Base-by-base conservation (phyloP, 495 filamentous ascomycete genomes). In the Evernia prunastri region DNA sequence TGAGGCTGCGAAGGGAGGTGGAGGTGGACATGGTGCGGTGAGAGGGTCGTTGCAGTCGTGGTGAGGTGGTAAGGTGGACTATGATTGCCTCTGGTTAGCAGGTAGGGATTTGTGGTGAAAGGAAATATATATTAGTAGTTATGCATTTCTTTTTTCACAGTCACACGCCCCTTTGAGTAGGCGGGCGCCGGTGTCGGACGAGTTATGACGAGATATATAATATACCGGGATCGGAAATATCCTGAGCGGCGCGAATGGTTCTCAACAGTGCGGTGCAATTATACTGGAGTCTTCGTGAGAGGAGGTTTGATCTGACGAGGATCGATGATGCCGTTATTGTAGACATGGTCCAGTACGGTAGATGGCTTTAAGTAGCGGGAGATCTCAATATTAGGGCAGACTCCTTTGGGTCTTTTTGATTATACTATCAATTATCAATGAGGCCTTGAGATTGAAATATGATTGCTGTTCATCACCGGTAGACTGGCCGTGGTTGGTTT, bases 1-100 rank as follows among this genome's bases (percentile, higher is more conserved):
- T 89, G 64, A 98, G 81, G 51, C 88, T 84, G 64, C 80, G 80
- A 67, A 77, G 78, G 53, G 75, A 65, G 17, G 78, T 62, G 18
- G 82, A 79, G 63, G 79, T 73, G 59, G 87, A 84, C 82, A 90
- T 84, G 63, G 72, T 82, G 58, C 84, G 81, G 58, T 37, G 27
- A 20, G 57, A n/a, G 25, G 15, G 23, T 63, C 23, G n/a, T 36
- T 51, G 27, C 11, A 40, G 25, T 39, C 25, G 23, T 27, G 42
- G 23, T 8, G 25, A 25, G 12, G 35, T 27, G 25, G 27, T 20
- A 47, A 20, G 10, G 11, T 36, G 59, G 35, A 42, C 58, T 54
- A 9, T 60, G 20, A 45, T 23, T 9, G n/a, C 20, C 33, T 33
- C 6, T 54, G 6, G 42, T 58, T 43, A 59, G 63, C 45, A 40